Evolutionary conservation across 768 basidiomycete genomes (phyloP), one percentile per base, ranked within the genome.

Genomic region (Pleurotus platypus): DNA sequence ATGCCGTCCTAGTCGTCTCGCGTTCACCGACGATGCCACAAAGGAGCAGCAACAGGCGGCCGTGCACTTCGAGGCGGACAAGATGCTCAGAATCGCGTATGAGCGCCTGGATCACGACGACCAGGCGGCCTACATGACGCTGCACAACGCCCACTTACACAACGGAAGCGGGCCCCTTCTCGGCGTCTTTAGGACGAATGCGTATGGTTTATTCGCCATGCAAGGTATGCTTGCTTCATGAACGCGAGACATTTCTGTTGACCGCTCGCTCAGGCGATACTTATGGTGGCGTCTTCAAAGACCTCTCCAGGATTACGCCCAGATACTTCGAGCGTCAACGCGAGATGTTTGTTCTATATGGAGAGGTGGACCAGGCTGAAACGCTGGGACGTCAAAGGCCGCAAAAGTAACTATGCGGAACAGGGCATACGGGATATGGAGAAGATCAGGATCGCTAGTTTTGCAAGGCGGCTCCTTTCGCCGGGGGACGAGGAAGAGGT

Each of bases 121-220:
- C 16, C 56, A 61, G 39, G 58, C 49, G 15, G 64, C 63, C 8
- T 72, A 65, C 22, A 61, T 66, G 55, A 65, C 48, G 8, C 60
- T 75, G 16, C 51, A 53, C 12, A 72, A 72, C 40, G 60, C 57
- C 37, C 68, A 70, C 30, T 56, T 45, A 4, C 56, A 58, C 46
- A 26, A 16, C 9, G 18, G 56, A 20, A 27, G 30, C 8, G 30
- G 35, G 0, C 48, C 48, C 15, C 20, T 49, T 15, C n/a, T 16
- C 15, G 20, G 48, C 7, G 24, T 49, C 9, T 9, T 2, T n/a
- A 11, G 24, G 48, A 24, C 22, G n/a, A 57, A 56, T 24, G 8
- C 56, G 3, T 46, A 54, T 35, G 13, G 8, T 30, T 11, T 30
- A 30, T 30, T 9, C 8, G 30, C 8, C 30, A 30, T 30, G 30